phyloP scores from a whole-genome alignment of 2,329 filamentous ascomycete genomes.

The Colletotrichum euphorbiae region DNA sequence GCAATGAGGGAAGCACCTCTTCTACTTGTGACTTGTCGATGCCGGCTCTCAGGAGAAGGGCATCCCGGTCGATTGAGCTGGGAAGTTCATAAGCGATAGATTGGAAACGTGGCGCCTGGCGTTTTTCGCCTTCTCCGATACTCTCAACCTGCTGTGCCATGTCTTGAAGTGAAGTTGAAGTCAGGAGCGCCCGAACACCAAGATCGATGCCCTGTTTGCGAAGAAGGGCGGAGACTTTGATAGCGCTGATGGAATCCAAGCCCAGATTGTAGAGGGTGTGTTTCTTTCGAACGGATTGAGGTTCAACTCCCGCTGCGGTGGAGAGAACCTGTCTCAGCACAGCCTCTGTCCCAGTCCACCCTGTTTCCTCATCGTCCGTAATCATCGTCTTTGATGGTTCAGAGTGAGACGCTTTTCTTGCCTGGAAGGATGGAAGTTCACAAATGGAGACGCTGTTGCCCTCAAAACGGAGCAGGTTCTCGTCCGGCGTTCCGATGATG shows the following conservation, averaged over 20 bases:
- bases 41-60: slow-evolving; percentile 53
- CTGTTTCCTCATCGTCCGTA: slow-evolving; percentile 4
- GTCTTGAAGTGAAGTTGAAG: slow-evolving; percentile 70
- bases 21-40: slow-evolving; percentile 63
- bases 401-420: neutral
- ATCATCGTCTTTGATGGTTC: neutral
- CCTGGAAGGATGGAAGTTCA: slow-evolving; percentile 63
- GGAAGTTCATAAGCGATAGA: neutral
- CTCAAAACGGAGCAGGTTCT: slow-evolving; percentile 66
- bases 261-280: slow-evolving; percentile 85
- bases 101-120: neutral
- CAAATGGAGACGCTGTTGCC: slow-evolving; percentile 71
- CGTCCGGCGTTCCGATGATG: slow-evolving; percentile 62
- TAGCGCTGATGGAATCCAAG: slow-evolving; percentile 90
- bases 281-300: slow-evolving; percentile 66
- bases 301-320: slow-evolving; percentile 70
- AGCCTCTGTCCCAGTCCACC: slow-evolving; percentile 52
- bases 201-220: slow-evolving; percentile 72
- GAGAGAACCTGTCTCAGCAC: slow-evolving; percentile 62
- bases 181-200: slow-evolving; percentile 77
- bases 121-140: neutral
- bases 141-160: slow-evolving; percentile 61
- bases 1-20: slow-evolving; percentile 73
- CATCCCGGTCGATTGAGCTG: slow-evolving; percentile 49
- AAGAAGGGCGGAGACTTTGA: slow-evolving; percentile 81